Percentiles rank a stretch among this genome's conserved stretches.
These are phyloP conservation scores for Oryza punctata DNA, from an alignment of 176 grass and related monocot genomes.

Conservation along the genomic window DNA sequence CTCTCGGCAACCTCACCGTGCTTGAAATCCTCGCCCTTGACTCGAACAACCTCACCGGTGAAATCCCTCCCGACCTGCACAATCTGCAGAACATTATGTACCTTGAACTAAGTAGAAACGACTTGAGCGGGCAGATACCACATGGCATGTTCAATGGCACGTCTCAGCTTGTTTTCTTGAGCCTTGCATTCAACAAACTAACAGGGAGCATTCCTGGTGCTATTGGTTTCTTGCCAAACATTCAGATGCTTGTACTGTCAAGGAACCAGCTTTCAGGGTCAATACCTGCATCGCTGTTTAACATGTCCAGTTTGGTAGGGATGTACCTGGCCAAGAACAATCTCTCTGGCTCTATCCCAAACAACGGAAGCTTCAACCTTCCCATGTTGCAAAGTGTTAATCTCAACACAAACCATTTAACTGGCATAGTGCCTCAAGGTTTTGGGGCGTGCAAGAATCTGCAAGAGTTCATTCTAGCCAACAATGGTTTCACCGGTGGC, in stretches of 20 bases:
- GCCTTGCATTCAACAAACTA: constrained; percentile 19
- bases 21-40: background rate
- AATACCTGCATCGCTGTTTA: constrained; percentile 30
- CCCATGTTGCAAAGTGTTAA: constrained; percentile 5
- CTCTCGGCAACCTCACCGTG: constrained; percentile 10
- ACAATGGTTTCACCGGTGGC: constrained; percentile 39
- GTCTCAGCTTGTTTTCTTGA: background rate
- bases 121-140: background rate
- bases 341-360: background rate
- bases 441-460: constrained; percentile 28
- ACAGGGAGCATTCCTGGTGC: constrained; percentile 17
- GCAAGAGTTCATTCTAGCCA: background rate
- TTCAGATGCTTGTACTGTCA: background rate
- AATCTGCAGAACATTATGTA: background rate
- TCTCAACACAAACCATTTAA: background rate
- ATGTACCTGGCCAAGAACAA: constrained; percentile 27
- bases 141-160: constrained; percentile 20
- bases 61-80: constrained; percentile 21
- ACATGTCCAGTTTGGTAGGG: constrained; percentile 10
- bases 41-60: constrained; percentile 39
- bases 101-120: background rate
- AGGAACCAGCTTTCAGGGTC: constrained; percentile 21
- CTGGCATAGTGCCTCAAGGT: background rate
- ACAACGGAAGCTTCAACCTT: constrained; percentile 38
- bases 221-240: background rate